Conservation (phyloP, 257 asterid species). For the Przewalskia tangutica region DNA sequence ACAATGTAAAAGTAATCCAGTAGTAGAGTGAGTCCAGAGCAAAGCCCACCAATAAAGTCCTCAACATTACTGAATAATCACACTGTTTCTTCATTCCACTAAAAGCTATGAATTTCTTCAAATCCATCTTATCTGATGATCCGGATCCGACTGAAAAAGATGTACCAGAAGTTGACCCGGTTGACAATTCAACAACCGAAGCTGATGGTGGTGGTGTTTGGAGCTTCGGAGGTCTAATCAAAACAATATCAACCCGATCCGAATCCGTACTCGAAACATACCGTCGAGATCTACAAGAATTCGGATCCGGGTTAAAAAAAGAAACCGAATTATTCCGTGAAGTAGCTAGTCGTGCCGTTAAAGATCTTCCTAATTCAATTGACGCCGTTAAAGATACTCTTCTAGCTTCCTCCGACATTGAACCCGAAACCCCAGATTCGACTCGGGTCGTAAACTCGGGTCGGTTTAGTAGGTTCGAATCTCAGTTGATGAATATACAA, state of each 20-base stretch:
- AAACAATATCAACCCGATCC: slow-evolving; percentile 47
- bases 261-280: slow-evolving; percentile 77
- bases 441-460: slow-evolving; percentile 28
- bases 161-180: slow-evolving; percentile 15
- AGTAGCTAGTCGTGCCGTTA: slow-evolving; percentile 78
- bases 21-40: background rate
- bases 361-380: slow-evolving; percentile 87
- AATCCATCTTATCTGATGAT: slow-evolving; percentile 66
- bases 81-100: background rate
- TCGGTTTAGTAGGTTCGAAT: slow-evolving; percentile 55
- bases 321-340: slow-evolving; percentile 75
- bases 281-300: slow-evolving; percentile 71
- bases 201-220: slow-evolving; percentile 27
- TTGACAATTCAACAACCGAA: background rate
- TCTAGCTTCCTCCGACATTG: slow-evolving; percentile 37
- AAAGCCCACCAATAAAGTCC: background rate
- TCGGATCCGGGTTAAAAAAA: slow-evolving; percentile 60
- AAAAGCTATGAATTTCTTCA: slow-evolving; percentile 64
- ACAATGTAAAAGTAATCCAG: background rate
- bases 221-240: slow-evolving; percentile 64
- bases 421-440: slow-evolving; percentile 47
- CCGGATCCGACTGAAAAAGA: slow-evolving; percentile 35
- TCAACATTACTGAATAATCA: background rate
- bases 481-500: slow-evolving; percentile 53
- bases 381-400: slow-evolving; percentile 49